Percentiles rank a stretch among this genome's conserved stretches.
These are phyloP conservation scores for Eimeria praecox DNA, from an alignment of 169 alveolate genomes.

Conservation along the genomic window DNA sequence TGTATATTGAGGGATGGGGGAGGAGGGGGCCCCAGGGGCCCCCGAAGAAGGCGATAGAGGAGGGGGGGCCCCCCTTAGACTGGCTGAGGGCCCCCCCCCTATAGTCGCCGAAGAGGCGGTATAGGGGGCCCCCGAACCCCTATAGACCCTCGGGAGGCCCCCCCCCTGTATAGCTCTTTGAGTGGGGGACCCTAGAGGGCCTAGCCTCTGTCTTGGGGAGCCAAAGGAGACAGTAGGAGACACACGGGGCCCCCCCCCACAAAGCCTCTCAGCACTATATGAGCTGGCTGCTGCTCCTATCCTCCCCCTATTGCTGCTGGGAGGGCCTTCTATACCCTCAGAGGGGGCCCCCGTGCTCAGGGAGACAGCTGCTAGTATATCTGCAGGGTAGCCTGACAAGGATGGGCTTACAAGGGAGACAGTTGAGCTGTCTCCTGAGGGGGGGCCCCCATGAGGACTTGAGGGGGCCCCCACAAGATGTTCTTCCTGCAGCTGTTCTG, in stretches of 20 bases:
- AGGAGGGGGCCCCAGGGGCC: not conserved
- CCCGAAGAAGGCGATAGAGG: not conserved
- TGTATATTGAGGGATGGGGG: not conserved
- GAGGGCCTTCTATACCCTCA: not conserved
- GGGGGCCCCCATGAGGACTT: too few relatives aligned
- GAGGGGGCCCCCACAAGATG: too few relatives aligned
- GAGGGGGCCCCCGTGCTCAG: not conserved
- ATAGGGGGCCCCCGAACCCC: not conserved
- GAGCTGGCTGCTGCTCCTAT: not conserved
- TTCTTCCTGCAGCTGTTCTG: too few relatives aligned
- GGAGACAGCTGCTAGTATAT: not conserved
- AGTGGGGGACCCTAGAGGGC: not conserved
- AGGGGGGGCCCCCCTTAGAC: not conserved
- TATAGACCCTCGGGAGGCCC: slow-evolving; percentile 10
- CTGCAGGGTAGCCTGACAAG: not conserved
- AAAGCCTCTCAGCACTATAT: not conserved
- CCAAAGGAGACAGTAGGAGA: not conserved
- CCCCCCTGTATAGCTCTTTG: not conserved
- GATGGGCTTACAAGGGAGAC: not conserved
- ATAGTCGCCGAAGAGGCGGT: not conserved
- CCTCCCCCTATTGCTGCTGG: not conserved
- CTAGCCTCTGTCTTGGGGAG: not conserved
- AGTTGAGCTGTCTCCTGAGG: not conserved
- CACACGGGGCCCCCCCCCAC: not conserved
- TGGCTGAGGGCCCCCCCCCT: not conserved